Evolutionary conservation across 1,139 yeast genomes (phyloP).

Genomic region (Yamadazyma kanchanaburiensis): DNA sequence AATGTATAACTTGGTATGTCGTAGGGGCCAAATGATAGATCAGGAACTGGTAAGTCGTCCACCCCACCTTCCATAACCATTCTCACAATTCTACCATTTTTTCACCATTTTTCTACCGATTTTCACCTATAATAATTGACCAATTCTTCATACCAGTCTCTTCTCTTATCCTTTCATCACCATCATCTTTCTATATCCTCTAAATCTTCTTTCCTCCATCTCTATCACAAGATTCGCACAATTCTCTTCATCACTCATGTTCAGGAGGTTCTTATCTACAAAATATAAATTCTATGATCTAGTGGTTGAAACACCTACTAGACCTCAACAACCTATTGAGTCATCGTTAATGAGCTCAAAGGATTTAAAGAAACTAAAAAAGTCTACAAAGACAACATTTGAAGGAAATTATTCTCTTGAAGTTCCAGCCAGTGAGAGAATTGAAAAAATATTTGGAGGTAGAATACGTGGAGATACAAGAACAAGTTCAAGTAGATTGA

Average conservation of each 20-base stretch:
- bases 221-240: no score
- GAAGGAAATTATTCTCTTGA: conserved; percentile 44
- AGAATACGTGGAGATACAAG: conserved; percentile 55
- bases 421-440: conserved; percentile 46
- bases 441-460: conserved; percentile 55
- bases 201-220: no score
- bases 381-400: conserved; percentile 25
- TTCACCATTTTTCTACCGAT: no score
- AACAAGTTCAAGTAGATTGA: conserved; percentile 46
- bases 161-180: no score
- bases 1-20: no score
- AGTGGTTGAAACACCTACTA: conserved; percentile 29
- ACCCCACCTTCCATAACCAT: no score
- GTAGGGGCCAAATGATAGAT: no score
- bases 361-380: conserved; percentile 19
- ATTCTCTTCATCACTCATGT: conserved; percentile 1
- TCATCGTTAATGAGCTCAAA: conserved; percentile 22
- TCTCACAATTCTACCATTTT: no score
- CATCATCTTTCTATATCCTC: no score
- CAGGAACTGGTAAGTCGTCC: no score
- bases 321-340: conserved; percentile 26
- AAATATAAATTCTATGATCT: conserved; percentile 37
- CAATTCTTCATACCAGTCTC: no score
- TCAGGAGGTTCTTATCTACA: conserved; percentile 4
- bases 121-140: no score